Evolutionary conservation across 139 green algal genomes (phyloP).

Genomic region (Mesostigma viride): DNA sequence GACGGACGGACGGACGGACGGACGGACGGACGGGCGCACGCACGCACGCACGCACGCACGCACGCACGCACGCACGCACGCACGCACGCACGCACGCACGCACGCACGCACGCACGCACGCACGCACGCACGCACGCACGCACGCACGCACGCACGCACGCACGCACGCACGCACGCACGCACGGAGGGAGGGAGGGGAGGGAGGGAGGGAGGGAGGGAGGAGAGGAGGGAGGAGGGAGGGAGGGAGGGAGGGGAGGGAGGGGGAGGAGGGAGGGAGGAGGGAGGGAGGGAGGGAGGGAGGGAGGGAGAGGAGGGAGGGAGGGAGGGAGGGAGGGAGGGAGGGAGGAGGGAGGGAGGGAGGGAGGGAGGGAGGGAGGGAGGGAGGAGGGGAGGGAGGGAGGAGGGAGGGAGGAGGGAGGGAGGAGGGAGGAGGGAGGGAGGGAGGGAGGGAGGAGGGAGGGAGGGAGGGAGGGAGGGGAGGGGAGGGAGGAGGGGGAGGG

Average conservation of each 20-base stretch:
- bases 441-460: too few relatives aligned
- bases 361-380: too few relatives aligned
- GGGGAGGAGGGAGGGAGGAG: too few relatives aligned
- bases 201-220: background rate
- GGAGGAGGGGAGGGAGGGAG: too few relatives aligned
- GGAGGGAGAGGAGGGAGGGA: background rate
- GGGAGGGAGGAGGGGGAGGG: too few relatives aligned
- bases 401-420: too few relatives aligned
- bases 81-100: constrained; percentile 5
- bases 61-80: background rate
- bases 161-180: constrained; percentile 1
- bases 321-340: too few relatives aligned
- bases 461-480: too few relatives aligned
- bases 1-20: constrained; percentile 13
- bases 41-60: constrained; percentile 7
- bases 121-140: constrained; percentile 1
- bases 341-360: too few relatives aligned
- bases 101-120: constrained; percentile 11
- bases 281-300: background rate
- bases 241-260: background rate
- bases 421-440: too few relatives aligned
- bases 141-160: constrained; percentile 1
- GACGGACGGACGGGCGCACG: constrained; percentile 10
- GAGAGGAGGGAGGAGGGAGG: background rate
- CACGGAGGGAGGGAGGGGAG: background rate